Percentiles rank a stretch among this genome's conserved stretches.
phyloP scores from a whole-genome alignment of 1,284 basidiomycete genomes.

The Ustilago loliicola region DNA sequence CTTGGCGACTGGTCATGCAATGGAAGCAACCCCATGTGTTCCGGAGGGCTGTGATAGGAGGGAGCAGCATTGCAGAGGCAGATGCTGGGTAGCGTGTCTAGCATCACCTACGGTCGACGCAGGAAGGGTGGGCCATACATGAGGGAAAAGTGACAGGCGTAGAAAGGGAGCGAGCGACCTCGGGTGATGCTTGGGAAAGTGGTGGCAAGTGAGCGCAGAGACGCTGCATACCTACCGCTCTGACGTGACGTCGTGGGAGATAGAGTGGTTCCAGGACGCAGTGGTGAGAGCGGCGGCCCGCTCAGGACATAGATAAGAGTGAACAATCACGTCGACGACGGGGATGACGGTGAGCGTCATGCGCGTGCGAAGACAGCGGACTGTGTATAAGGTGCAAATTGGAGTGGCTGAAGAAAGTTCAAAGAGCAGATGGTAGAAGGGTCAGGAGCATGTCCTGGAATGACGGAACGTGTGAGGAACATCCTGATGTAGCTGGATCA shows the following conservation, averaged over 20 bases:
- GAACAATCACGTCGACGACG: conserved; percentile 30
- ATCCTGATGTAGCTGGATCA: conserved; percentile 1
- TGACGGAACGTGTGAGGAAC: background rate
- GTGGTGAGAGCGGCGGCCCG: conserved; percentile 33
- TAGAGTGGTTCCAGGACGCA: conserved; percentile 5
- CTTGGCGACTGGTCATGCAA: background rate
- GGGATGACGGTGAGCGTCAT: conserved; percentile 36
- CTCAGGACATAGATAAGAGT: conserved; percentile 20
- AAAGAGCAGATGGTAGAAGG: background rate
- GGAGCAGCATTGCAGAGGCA: conserved; percentile 15
- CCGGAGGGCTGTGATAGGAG: conserved; percentile 3
- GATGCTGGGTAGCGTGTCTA: conserved; percentile 26
- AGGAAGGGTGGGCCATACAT: background rate
- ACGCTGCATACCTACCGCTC: conserved; percentile 14
- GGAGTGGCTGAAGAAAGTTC: conserved; percentile 30
- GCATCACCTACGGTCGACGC: conserved; percentile 8
- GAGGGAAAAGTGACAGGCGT: background rate
- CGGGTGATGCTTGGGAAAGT: conserved; percentile 8
- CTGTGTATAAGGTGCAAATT: conserved; percentile 29
- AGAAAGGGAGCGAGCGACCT: conserved; percentile 3
- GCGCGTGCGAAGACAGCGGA: conserved; percentile 32
- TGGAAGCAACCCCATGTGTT: background rate
- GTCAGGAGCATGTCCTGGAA: conserved; percentile 26
- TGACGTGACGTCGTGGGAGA: background rate
- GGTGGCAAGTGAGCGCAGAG: conserved; percentile 23